Base-by-base conservation (phyloP, 2,329 filamentous ascomycete genomes). In the Cladophialophora yegresii region DNA sequence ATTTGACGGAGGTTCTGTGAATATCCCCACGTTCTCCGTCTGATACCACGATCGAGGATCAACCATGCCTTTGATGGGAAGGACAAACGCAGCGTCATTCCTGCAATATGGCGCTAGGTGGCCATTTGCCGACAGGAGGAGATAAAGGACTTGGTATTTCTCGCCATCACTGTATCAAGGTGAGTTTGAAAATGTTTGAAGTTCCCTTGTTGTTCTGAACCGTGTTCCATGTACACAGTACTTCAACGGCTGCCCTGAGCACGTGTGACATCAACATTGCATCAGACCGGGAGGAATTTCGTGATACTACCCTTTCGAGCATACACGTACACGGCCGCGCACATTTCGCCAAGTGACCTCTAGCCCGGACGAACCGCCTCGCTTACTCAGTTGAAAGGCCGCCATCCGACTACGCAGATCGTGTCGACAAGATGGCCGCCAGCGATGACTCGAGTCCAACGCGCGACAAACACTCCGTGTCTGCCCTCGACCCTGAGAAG, bases 401-500 rank as follows among this genome's bases (percentile, higher is more conserved):
- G 13, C 12, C 36, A 40, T n/a, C 16, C 36, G 7, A 16, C 16
- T n/a, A n/a, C 5, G 4, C 16, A n/a, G 16, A 7, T n/a, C 36
- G 36, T 43, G 16, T 43, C 36, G 20, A n/a, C 26, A 65, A 54
- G 56, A 65, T 62, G 63, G 54, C 63, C 10, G 22, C 53, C 32
- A 64, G 63, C 53, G 56, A 55, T 53, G 56, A 61, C 22, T 63
- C 65, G 20, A 63, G 54, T 45, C 60, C 66, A 4, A 55, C 65
- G 10, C 26, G 53, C 32, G 20, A 54, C 28, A 49, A 20, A 0
- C 54, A 49, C 16, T 49, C 58, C 51, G 30, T 57, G 13, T 58
- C 58, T n/a, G 30, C 32, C 12, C 16, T 61, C 13, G 58, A 61
- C 28, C 58, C 58, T 4, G 58, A 64, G 33, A 64, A 54, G 53